These are phyloP conservation scores for Fusarium robinianum DNA, from an alignment of 2,329 filamentous ascomycete species.

Conservation along the genomic window DNA sequence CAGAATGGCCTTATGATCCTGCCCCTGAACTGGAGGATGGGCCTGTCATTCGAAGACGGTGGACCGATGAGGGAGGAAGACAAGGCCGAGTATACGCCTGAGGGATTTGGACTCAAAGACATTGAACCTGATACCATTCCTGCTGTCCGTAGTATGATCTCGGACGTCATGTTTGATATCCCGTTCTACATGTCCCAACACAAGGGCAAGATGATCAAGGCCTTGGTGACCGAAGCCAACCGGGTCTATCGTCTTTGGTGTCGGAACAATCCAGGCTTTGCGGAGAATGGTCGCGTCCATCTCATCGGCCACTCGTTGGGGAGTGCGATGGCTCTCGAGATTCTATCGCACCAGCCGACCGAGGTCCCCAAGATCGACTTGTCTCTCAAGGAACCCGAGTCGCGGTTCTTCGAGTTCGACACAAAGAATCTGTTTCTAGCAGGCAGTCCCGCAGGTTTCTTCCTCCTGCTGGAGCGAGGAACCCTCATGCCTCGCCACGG, in stretches of 20 bases:
- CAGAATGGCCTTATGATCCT: conserved; percentile 92
- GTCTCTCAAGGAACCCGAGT: conserved; percentile 47
- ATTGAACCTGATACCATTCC: conserved; percentile 92
- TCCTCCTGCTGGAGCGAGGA: conserved; percentile 79
- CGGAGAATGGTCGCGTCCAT: conserved; percentile 81
- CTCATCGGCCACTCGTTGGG: conserved; percentile 92
- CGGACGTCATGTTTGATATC: conserved; percentile 97
- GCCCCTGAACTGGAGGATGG: conserved; percentile 91
- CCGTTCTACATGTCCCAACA: conserved; percentile 98
- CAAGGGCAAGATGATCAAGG: conserved; percentile 91
- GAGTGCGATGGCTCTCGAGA: conserved; percentile 91
- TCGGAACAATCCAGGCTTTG: conserved; percentile 86
- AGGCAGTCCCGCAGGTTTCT: conserved; percentile 91
- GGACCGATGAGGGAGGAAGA: conserved; percentile 62
- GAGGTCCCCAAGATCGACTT: conserved; percentile 58
- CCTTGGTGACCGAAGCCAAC: conserved; percentile 88
- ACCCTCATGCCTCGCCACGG: conserved; percentile 75
- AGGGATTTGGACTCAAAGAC: conserved; percentile 73
- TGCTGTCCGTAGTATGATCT: conserved; percentile 90
- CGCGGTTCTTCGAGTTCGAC: conserved; percentile 82
- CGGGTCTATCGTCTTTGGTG: conserved; percentile 96
- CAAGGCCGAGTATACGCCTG: conserved; percentile 56
- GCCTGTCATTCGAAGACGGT: conserved; percentile 83
- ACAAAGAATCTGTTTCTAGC: conserved; percentile 87
- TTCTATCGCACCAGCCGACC: conserved; percentile 88